Evolutionary conservation across 768 basidiomycete species (phyloP).

Genomic region (Sporobolomyces phaffii): DNA sequence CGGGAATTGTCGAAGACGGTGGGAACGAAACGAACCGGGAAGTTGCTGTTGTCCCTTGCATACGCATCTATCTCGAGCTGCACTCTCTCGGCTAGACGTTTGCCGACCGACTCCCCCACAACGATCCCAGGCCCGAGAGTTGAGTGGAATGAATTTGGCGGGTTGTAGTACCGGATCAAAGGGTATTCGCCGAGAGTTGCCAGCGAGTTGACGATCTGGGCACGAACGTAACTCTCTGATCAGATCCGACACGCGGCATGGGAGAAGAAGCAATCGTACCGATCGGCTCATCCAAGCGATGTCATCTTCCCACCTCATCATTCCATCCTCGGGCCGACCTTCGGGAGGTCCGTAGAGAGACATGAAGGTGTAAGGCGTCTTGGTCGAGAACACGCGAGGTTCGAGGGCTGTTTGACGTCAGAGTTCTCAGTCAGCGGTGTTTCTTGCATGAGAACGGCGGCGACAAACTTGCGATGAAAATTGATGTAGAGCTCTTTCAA

Average conservation of each 20-base stretch:
- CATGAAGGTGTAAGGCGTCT: constrained; percentile 74
- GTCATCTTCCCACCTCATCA: constrained; percentile 79
- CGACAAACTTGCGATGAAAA: constrained; percentile 67
- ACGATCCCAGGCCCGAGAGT: constrained; percentile 62
- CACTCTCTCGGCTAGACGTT: constrained; percentile 75
- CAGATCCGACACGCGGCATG: too few relatives aligned
- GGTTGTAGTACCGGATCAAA: constrained; percentile 84
- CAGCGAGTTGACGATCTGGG: constrained; percentile 75
- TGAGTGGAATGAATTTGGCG: constrained; percentile 74
- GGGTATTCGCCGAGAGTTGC: constrained; percentile 88
- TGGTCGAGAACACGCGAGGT: constrained; percentile 73
- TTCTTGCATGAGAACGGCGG: background rate
- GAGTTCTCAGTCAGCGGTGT: background rate
- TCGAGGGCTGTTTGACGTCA: constrained; percentile 60
- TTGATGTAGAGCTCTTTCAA: constrained; percentile 86
- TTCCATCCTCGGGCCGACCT: constrained; percentile 55
- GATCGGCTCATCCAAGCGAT: constrained; percentile 57
- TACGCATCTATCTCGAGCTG: constrained; percentile 79
- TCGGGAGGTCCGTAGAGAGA: constrained; percentile 81
- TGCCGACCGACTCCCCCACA: constrained; percentile 70
- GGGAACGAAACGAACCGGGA: too few relatives aligned
- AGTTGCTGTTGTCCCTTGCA: constrained; percentile 76
- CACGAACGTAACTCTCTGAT: too few relatives aligned
- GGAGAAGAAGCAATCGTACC: constrained; percentile 40
- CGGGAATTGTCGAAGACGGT: too few relatives aligned